Evolutionary conservation across 371 early-diverging fungal genomes (phyloP).

Genomic region (Nematocida ausubeli): DNA sequence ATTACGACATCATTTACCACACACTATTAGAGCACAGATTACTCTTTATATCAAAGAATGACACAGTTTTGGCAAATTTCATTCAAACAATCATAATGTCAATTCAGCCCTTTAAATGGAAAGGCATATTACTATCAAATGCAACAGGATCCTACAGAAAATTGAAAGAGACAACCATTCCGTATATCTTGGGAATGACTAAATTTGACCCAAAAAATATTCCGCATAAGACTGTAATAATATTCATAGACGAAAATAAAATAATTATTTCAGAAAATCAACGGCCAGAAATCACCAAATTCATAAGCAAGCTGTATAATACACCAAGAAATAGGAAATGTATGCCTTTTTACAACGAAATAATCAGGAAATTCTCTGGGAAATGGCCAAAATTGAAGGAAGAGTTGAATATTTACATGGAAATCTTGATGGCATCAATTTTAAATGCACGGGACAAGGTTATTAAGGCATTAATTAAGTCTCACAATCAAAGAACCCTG

Average conservation of each 20-base stretch:
- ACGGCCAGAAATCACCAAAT: neutral
- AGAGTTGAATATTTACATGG: slow-evolving; percentile 46
- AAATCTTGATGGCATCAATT: slow-evolving; percentile 38
- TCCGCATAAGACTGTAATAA: slow-evolving; percentile 43
- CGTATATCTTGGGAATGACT: slow-evolving; percentile 41
- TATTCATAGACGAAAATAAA: slow-evolving; percentile 34
- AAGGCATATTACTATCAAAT: slow-evolving; percentile 22
- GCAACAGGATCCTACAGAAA: slow-evolving; percentile 13
- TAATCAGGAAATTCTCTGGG: slow-evolving; percentile 15
- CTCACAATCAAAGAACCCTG: neutral
- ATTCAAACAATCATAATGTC: slow-evolving; percentile 17
- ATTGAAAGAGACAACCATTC: slow-evolving; percentile 41
- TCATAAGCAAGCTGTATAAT: slow-evolving; percentile 14
- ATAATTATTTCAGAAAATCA: neutral
- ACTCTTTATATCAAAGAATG: slow-evolving; percentile 12
- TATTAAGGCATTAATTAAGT: neutral
- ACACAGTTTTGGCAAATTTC: slow-evolving; percentile 11
- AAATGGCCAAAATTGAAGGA: slow-evolving; percentile 27
- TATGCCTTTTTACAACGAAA: slow-evolving; percentile 39
- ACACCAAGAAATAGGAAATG: neutral
- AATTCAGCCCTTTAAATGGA: slow-evolving; percentile 41
- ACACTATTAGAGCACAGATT: slow-evolving; percentile 45
- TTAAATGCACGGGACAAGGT: slow-evolving; percentile 38
- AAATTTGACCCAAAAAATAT: neutral
- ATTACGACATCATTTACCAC: slow-evolving; percentile 42